Conservation (phyloP, 306 rosid species). For the Sophora flavescens region DNA sequence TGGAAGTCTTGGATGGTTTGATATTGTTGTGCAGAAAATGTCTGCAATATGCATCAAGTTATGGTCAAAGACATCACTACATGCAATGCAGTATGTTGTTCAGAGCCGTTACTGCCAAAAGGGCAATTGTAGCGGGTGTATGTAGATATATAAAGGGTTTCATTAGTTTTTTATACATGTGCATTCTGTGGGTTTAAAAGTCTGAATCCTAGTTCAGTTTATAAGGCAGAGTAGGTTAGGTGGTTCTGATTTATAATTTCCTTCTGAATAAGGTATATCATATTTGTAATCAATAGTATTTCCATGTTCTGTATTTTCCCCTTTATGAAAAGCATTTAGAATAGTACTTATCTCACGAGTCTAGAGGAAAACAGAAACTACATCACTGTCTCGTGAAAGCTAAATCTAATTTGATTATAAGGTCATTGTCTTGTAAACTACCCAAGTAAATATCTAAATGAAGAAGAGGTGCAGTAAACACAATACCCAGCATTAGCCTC, state of each 20-base stretch:
- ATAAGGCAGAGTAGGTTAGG: constrained; percentile 41
- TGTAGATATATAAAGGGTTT: constrained; percentile 63
- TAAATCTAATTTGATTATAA: neutral
- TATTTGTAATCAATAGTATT: constrained; percentile 38
- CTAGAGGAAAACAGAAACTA: neutral
- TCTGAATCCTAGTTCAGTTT: constrained; percentile 45
- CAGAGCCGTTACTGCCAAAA: constrained; percentile 17
- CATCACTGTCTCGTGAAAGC: constrained; percentile 5
- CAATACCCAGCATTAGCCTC: neutral
- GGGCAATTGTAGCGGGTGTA: constrained; percentile 35
- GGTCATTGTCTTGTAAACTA: constrained; percentile 22
- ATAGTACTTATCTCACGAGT: constrained; percentile 15
- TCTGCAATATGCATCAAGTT: constrained; percentile 44
- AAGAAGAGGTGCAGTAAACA: neutral
- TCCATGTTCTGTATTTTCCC: constrained; percentile 27
- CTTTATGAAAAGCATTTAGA: too few species aligned
- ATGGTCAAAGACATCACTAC: too few species aligned
- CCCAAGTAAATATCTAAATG: neutral
- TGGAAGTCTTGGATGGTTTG: constrained; percentile 47
- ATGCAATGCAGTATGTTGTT: neutral
- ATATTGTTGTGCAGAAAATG: constrained; percentile 34
- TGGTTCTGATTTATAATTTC: constrained; percentile 43
- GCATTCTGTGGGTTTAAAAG: constrained; percentile 43
- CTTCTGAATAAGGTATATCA: constrained; percentile 49
- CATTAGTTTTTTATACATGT: constrained; percentile 52